Evolutionary conservation across 202 grass and related monocot genomes (phyloP).

Genomic region (Musa balbisiana): DNA sequence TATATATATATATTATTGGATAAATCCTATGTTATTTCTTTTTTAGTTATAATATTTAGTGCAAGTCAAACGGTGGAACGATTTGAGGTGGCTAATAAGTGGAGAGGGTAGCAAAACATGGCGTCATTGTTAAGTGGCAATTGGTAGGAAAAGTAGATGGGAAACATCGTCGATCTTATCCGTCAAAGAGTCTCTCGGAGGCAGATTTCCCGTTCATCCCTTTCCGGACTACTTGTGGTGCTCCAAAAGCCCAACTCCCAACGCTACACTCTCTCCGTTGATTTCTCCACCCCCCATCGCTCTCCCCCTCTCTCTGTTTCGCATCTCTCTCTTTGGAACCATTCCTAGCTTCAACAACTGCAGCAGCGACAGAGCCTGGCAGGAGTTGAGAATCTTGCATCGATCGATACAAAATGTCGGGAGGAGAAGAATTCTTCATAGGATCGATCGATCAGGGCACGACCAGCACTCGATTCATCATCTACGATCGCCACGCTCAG

Average conservation of each 20-base stretch:
- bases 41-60: too few species aligned
- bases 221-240: too few species aligned
- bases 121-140: too few species aligned
- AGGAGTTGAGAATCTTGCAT: not conserved
- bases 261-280: not conserved
- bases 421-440: conserved; percentile 49
- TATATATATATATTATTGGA: too few species aligned
- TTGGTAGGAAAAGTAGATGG: too few species aligned
- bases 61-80: too few species aligned
- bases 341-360: not conserved
- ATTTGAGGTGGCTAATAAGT: too few species aligned
- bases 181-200: not conserved
- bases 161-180: too few species aligned
- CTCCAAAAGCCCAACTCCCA: not conserved
- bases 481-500: conserved; percentile 72
- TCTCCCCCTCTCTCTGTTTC: not conserved
- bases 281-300: not conserved
- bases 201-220: too few species aligned
- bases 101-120: too few species aligned
- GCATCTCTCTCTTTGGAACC: not conserved
- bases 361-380: not conserved
- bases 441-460: conserved; percentile 92
- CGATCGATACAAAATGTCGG: not conserved
- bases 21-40: too few species aligned
- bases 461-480: conserved; percentile 85